Evolutionary conservation across 1,139 yeast species (phyloP), one percentile per base, ranked within the genome.

Genomic region (Geotrichum cucujoidarum): DNA sequence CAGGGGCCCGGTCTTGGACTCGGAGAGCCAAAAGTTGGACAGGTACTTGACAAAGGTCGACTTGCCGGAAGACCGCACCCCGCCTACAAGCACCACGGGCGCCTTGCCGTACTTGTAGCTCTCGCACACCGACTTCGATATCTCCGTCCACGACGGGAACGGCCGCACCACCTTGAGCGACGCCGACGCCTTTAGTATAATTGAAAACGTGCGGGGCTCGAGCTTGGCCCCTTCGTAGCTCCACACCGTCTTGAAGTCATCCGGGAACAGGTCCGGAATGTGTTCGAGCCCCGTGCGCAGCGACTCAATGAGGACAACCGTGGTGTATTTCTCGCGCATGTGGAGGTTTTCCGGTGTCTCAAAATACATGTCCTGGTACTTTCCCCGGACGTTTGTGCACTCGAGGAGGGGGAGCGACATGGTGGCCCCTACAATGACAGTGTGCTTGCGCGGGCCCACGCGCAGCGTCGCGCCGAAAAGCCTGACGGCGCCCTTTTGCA

Each of bases 1-100:
- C 45, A 67, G 65, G 11, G 54, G 46, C 43, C 25, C 0, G 53
- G 56, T 29, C 29, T 31, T 55, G 53, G 17, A 33, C 27, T 43
- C 53, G 11, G 55, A 29, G 11, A 64, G 48, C 45, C 70, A 50
- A 53, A 60, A 56, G 64, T 88, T 88, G 5, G 77, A 50, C 6
- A 89, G 61, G 10, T 76, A 58, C 54, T 80, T 75, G 14, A 82
- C 66, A 40, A 87, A 72, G 0, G 95, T 83, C 0, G 96, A 83
- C 60, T 90, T 90, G 1, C 97, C 97, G 1, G 89, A 76, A 53
- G 85, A 84, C 60, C 88, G 89, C 13, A 82, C 75, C 1, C 89
- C 89, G 30, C 80, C 63, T 0, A 79, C 63, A 44, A 80, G 54
- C 1, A 78, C 62, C n/a, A 51, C 53, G 5, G 59, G 54, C 1